Base-by-base conservation (phyloP, 352 stramenopile genomes). In the Globisporangium polare region DNA sequence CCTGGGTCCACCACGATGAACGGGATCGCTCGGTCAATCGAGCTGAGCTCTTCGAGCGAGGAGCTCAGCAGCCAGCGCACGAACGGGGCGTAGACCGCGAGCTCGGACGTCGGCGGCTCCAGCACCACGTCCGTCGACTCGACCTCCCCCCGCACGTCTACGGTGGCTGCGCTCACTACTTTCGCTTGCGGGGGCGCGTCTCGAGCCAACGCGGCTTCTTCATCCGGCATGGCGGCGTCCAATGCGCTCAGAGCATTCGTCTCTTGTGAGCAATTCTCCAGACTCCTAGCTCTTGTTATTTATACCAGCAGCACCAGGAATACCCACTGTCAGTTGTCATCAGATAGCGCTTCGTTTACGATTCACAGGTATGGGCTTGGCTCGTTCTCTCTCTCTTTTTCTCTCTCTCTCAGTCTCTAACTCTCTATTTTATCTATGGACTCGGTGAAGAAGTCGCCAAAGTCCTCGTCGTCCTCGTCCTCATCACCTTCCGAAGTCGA, bases 51-150 rank as follows among this genome's bases (percentile, higher is more conserved):
- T 51, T 86, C 75, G 2, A 72, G 66, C 2, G 75, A 59, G 17
- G 77, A 65, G 7, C 69, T 62, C 10, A 90, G 69, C 13, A 90
- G 46, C 81, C 81, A 90, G 26, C 64, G 70, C 55, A 90, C 79
- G 47, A 90, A 89, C 1, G 75, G 72, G 27, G 82, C 70, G 52
- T 75, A 90, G 6, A 61, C 67, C 5, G 52, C 65, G 10, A 90
- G 55, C 22, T 61, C 65, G 27, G 53, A 54, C 5, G 75, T 83
- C 8, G 80, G 78, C 39, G 73, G 65, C 29, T 70, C 64, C 27
- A 70, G 60, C 22, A 64, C 47, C 13, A 64, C 60, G 37, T 66
- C 49, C 8, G 47, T 65, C 6, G 59, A 55, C 56, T 58, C 52
- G 53, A 72, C 41, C 15, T 61, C 55, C n/a, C 15, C 13, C 12